These are phyloP conservation scores for Saturnispora sekii DNA, from an alignment of 805 yeast genomes.

Conservation along the genomic window DNA sequence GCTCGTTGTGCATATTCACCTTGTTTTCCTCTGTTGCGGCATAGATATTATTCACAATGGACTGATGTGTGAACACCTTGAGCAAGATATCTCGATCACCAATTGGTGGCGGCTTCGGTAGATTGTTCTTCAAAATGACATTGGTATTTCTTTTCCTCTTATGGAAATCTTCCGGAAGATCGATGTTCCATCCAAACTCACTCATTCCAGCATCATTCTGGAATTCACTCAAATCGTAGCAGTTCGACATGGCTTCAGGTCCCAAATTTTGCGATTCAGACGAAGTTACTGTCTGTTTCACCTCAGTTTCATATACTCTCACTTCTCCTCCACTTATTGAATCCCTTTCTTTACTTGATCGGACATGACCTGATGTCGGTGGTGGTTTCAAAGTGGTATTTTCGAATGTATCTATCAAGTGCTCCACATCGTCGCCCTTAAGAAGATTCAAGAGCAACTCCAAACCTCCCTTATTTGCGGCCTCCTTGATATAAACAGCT, in stretches of 20 bases:
- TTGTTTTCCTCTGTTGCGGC: slow-evolving; percentile 41
- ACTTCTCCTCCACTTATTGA: background rate
- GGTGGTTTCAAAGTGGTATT: too few relatives aligned
- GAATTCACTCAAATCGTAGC: slow-evolving; percentile 2
- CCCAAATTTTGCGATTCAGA: background rate
- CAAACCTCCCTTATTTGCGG: slow-evolving; percentile 38
- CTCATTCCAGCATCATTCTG: background rate
- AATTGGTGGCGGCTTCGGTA: slow-evolving; percentile 64
- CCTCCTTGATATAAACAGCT: slow-evolving; percentile 49
- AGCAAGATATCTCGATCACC: slow-evolving; percentile 45
- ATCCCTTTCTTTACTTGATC: too few relatives aligned
- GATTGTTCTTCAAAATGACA: slow-evolving; percentile 11
- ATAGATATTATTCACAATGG: slow-evolving; percentile 51
- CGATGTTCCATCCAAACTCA: background rate
- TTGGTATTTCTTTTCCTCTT: slow-evolving; percentile 9
- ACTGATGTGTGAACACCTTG: slow-evolving; percentile 75
- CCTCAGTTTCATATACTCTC: slow-evolving; percentile 5
- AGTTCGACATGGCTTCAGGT: background rate
- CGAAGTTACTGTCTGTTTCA: background rate
- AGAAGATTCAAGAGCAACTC: slow-evolving; percentile 43
- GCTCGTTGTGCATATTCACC: slow-evolving; percentile 63
- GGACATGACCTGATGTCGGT: too few relatives aligned
- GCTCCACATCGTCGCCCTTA: slow-evolving; percentile 26
- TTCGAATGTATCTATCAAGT: too few relatives aligned
- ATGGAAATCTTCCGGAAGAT: slow-evolving; percentile 4